A percentile compares a stretch with the other conserved stretches of the same genome.
These are phyloP conservation scores for Xanthoconium stramineum DNA, from an alignment of 768 basidiomycete species.

Conservation along the genomic window DNA sequence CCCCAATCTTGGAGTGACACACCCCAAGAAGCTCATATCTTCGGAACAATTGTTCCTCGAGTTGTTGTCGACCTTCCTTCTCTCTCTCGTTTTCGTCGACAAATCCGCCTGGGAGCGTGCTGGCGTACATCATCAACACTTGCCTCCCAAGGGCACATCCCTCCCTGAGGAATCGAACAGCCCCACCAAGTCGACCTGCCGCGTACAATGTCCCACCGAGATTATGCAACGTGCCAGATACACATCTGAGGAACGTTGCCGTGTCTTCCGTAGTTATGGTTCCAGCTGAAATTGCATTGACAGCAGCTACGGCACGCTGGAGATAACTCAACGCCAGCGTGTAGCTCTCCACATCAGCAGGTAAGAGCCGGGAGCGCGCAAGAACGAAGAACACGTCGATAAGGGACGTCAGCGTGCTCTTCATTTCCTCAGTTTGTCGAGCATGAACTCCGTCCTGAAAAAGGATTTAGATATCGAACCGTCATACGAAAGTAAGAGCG, in stretches of 20 bases:
- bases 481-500: background rate
- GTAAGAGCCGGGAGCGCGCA: constrained; percentile 41
- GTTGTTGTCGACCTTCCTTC: constrained; percentile 49
- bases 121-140: constrained; percentile 37
- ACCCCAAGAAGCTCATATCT: constrained; percentile 82
- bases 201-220: constrained; percentile 70
- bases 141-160: constrained; percentile 54
- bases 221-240: constrained; percentile 71
- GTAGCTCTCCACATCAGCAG: constrained; percentile 45
- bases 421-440: constrained; percentile 17
- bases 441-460: constrained; percentile 3
- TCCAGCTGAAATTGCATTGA: constrained; percentile 12
- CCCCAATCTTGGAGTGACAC: constrained; percentile 74
- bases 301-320: constrained; percentile 35
- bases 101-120: background rate
- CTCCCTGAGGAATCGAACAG: constrained; percentile 63
- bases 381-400: constrained; percentile 58
- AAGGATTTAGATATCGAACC: background rate
- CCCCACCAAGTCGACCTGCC: constrained; percentile 54
- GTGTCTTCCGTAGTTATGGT: constrained; percentile 16
- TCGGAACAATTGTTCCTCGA: constrained; percentile 63
- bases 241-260: constrained; percentile 62
- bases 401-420: constrained; percentile 40
- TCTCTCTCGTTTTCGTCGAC: constrained; percentile 26
- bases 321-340: constrained; percentile 46